Conservation (phyloP, 2,329 filamentous ascomycete genomes). For the Venturiaceae sp. region DNA sequence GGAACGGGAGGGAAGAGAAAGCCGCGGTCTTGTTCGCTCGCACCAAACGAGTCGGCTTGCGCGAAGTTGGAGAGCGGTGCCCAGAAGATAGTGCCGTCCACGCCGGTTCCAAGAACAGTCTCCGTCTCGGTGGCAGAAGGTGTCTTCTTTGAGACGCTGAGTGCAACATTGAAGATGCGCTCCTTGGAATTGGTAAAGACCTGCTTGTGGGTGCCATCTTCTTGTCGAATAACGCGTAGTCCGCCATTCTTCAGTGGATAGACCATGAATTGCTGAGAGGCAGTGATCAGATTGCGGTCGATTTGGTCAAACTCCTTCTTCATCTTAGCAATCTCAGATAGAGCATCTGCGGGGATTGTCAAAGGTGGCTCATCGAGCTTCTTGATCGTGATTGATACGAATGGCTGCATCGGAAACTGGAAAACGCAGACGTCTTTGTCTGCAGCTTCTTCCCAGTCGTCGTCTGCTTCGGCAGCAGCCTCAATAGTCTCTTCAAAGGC, state of each 20-base stretch:
- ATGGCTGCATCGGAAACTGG: constrained; percentile 95
- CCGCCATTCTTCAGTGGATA: constrained; percentile 91
- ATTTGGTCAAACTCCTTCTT: constrained; percentile 99
- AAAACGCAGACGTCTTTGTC: constrained; percentile 69
- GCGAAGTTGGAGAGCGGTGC: constrained; percentile 71
- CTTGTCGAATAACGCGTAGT: constrained; percentile 85
- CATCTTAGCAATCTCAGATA: constrained; percentile 86
- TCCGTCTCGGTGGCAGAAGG: constrained; percentile 54
- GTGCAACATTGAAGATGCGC: constrained; percentile 86
- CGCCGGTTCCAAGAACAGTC: constrained; percentile 81
- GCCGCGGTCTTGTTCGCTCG: constrained; percentile 64
- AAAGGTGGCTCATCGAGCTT: constrained; percentile 45
- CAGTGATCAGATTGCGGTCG: constrained; percentile 84
- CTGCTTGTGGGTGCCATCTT: constrained; percentile 84
- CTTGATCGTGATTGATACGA: constrained; percentile 75
- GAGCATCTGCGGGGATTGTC: constrained; percentile 64
- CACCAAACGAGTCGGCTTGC: constrained; percentile 27
- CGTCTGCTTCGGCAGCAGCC: constrained; percentile 41
- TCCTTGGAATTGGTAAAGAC: constrained; percentile 87
- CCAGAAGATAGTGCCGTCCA: constrained; percentile 97
- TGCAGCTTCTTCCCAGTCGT: constrained; percentile 83
- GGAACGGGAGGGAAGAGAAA: constrained; percentile 83
- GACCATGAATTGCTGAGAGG: constrained; percentile 82
- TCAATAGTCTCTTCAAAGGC: constrained; percentile 49
- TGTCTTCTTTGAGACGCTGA: constrained; percentile 59